A percentile compares a stretch with the other conserved stretches of the same genome.
Evolutionary conservation across 2,329 filamentous ascomycete species (phyloP).

Genomic region (Ceratocystiopsis minuta): DNA sequence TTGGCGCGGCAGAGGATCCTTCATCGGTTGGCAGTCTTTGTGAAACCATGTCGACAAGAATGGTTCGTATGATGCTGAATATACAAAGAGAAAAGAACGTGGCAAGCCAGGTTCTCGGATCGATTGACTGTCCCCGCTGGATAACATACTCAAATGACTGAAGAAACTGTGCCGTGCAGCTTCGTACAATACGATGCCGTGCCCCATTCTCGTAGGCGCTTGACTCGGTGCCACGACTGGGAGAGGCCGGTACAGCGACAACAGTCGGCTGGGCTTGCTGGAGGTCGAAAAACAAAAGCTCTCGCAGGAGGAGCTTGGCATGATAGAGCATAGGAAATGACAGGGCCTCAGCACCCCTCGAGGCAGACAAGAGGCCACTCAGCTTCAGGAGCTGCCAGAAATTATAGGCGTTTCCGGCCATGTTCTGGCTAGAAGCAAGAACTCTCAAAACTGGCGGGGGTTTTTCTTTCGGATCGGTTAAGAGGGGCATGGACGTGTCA

Average conservation of each 20-base stretch:
- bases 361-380: conserved; percentile 29
- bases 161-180: conserved; percentile 32
- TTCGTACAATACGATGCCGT: conserved; percentile 29
- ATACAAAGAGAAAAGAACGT: conserved; percentile 37
- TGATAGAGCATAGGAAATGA: conserved; percentile 32
- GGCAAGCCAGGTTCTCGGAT: conserved; percentile 30
- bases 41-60: conserved; percentile 27
- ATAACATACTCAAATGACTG: conserved; percentile 31
- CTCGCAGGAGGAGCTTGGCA: conserved; percentile 36
- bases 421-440: conserved; percentile 33
- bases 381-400: conserved; percentile 34
- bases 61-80: conserved; percentile 36
- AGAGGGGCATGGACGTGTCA: conserved; percentile 22
- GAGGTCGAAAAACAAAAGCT: conserved; percentile 35
- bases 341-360: conserved; percentile 29
- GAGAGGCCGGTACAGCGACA: conserved; percentile 19
- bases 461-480: conserved; percentile 20
- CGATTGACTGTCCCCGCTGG: conserved; percentile 19
- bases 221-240: conserved; percentile 15
- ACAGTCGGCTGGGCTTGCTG: conserved; percentile 30
- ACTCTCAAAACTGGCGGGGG: conserved; percentile 31
- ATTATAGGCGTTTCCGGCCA: conserved; percentile 28
- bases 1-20: conserved; percentile 8
- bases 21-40: not conserved
- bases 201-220: conserved; percentile 30